Conservation (phyloP, 1,284 basidiomycete genomes). For the Heterobasidion occidentale region DNA sequence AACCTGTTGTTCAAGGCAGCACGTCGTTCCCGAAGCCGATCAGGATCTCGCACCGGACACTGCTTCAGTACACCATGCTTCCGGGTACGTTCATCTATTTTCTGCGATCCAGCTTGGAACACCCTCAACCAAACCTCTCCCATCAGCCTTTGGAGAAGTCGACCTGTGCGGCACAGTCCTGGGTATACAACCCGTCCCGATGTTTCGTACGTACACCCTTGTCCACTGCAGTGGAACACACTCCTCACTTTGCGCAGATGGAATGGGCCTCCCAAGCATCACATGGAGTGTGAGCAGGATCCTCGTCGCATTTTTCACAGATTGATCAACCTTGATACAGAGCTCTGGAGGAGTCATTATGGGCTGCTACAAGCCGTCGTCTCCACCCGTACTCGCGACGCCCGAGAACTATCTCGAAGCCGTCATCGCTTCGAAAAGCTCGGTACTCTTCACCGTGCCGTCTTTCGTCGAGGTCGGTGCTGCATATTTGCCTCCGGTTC, state of each 20-base stretch:
- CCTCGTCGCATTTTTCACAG: not conserved
- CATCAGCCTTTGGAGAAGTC: not conserved
- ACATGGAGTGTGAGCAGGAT: not conserved
- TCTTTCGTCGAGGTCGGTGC: slow-evolving; percentile 21
- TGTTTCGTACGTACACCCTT: not conserved
- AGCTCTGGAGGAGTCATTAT: not conserved
- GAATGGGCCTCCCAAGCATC: not conserved
- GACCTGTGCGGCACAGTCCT: not conserved
- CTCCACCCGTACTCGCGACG: slow-evolving; percentile 16
- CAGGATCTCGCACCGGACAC: not conserved
- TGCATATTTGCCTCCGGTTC: not conserved
- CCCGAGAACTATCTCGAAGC: slow-evolving; percentile 17
- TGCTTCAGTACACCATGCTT: not conserved
- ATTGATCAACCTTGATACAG: not conserved
- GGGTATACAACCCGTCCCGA: not conserved
- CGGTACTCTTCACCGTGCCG: slow-evolving; percentile 18
- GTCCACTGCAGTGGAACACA: not conserved
- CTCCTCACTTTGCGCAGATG: not conserved
- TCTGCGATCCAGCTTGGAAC: not conserved
- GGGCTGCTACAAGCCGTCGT: slow-evolving; percentile 1
- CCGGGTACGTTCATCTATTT: not conserved
- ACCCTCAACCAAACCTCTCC: not conserved
- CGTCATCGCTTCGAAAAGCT: slow-evolving; percentile 10
- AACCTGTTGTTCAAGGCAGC: not conserved
- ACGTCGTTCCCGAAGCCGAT: slow-evolving; percentile 2